Percentiles rank a stretch among this genome's conserved stretches.
phyloP scores from a whole-genome alignment of 2,329 filamentous ascomycete species.

The Helicocarpus griseus region DNA sequence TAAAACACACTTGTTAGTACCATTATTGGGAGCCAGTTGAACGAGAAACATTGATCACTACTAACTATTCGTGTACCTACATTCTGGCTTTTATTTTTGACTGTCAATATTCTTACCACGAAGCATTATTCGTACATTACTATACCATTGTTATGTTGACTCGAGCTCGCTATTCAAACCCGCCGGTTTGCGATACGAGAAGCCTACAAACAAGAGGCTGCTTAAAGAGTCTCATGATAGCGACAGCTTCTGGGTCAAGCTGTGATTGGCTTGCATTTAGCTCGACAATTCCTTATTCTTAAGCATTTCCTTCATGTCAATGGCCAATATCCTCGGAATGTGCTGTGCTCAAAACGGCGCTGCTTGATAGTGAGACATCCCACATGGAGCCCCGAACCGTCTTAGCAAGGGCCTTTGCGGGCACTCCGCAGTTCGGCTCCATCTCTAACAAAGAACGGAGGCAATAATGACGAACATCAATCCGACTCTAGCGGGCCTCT shows the following conservation, averaged over 20 bases:
- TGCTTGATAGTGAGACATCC: neutral
- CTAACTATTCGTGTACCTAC: too few species aligned
- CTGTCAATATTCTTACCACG: neutral
- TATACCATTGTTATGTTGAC: too few species aligned
- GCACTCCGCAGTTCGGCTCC: neutral
- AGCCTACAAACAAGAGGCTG: too few species aligned
- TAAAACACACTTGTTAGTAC: neutral
- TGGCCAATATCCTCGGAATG: neutral
- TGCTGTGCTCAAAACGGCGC: neutral
- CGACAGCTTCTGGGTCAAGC: neutral
- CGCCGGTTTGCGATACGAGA: neutral
- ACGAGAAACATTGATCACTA: too few species aligned
- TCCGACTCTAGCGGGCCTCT: neutral
- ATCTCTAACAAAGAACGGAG: neutral
- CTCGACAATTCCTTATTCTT: neutral
- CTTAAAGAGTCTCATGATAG: neutral
- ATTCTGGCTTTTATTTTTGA: neutral
- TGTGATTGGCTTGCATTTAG: neutral
- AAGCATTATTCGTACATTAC: too few species aligned
- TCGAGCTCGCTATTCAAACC: too few species aligned
- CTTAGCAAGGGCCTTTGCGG: neutral
- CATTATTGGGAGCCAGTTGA: too few species aligned
- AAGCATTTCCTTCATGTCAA: neutral
- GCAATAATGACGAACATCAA: too few species aligned
- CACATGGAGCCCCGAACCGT: neutral